Base-by-base conservation (phyloP, 345 rosid species). In the Syzygium grande region DNA sequence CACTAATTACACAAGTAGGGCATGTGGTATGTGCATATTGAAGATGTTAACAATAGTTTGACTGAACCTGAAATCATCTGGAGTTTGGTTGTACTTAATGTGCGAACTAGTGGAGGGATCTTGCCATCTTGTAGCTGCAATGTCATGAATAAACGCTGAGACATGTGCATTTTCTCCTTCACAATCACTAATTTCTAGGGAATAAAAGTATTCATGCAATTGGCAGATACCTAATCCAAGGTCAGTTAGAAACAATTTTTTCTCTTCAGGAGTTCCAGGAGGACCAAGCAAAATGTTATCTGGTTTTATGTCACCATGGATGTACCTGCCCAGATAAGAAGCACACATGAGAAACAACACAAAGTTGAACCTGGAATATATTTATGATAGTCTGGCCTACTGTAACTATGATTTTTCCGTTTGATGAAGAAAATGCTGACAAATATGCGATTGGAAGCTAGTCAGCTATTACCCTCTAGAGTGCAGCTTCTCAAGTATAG, bases 401-500 rank as follows among this genome's bases (percentile, higher is more conserved):
- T 7, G 17, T 15, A 53, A 53, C 16, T 19, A 9, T 22, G 27
- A 55, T 21, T 8, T 55, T 10, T 4, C 59, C 27, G 9, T 3
- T 11, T 4, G 11, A 9, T 55, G 3, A 55, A 55, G 59, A 22
- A 55, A 55, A 55, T 9, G 22, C 27, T 22, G 3, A 55, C 15
- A 61, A 5, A 61, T 15, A 27, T 7, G 58, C 13, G 34, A 61
- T n/a, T 27, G 68, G 34, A 61, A 12, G 34, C 68, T 61, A 12
- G 30, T 61, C 68, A n/a, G 6, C 68, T n/a, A 61, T 86, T 68
- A 90, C 93, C 94, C 92, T 90, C 86, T 91, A 38, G 89, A 90
- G 61, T 92, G 93, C 92, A 92, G 73, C 90, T 91, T 91, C 90
- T 92, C 92, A 5, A 90, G 88, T 61, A 92, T 91, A 17, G 94